Evolutionary conservation across 768 basidiomycete species (phyloP).

Genomic region (Inosperma sp.): DNA sequence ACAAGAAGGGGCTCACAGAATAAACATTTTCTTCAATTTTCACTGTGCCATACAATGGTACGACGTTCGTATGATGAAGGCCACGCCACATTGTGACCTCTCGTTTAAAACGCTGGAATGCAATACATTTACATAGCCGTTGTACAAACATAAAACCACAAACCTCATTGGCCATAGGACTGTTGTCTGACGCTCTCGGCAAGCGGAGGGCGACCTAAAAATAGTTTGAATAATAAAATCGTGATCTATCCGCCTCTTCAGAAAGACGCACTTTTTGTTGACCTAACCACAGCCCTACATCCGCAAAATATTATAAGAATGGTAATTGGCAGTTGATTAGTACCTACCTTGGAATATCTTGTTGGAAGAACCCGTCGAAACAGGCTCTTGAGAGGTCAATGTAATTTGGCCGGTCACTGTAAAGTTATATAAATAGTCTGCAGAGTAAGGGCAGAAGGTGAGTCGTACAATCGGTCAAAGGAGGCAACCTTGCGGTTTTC

Average conservation of each 20-base stretch:
- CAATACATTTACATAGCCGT: neutral
- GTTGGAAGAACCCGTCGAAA: constrained; percentile 35
- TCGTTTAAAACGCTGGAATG: constrained; percentile 36
- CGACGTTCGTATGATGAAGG: constrained; percentile 38
- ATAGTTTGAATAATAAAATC: constrained; percentile 1
- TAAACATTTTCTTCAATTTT: constrained; percentile 32
- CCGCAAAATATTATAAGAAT: constrained; percentile 2
- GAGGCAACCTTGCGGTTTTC: constrained; percentile 38
- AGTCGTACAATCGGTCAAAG: constrained; percentile 36
- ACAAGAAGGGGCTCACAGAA: constrained; percentile 25
- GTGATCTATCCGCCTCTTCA: neutral
- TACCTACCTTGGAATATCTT: constrained; percentile 37
- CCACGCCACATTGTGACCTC: constrained; percentile 42
- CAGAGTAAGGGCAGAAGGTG: neutral
- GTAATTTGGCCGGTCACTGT: constrained; percentile 42
- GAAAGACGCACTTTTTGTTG: constrained; percentile 28
- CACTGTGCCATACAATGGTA: constrained; percentile 37
- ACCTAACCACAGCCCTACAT: constrained; percentile 40
- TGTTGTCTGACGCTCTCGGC: constrained; percentile 32
- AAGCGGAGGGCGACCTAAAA: constrained; percentile 39
- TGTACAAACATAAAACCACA: neutral
- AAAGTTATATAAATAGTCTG: constrained; percentile 1
- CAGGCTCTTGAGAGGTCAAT: constrained; percentile 24
- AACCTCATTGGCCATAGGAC: constrained; percentile 34
- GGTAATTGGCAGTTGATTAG: neutral